Conservation (phyloP, 805 yeast genomes). For the Yarrowia porcina region DNA sequence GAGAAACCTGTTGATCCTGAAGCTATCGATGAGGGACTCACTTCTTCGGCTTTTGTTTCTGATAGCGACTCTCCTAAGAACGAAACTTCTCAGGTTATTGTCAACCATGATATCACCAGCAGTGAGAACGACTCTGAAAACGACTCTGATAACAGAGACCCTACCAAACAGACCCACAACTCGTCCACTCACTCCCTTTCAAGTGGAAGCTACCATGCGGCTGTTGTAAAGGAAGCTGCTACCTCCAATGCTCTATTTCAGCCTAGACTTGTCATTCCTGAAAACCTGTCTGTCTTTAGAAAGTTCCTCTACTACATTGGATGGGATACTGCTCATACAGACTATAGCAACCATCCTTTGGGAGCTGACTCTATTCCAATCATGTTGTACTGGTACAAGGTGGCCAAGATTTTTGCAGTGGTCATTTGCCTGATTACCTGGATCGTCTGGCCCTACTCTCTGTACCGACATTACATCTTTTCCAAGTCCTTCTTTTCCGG, state of each 20-base stretch:
- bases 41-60: neutral
- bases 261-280: conserved; percentile 8
- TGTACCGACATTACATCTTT: conserved; percentile 68
- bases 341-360: conserved; percentile 23
- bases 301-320: conserved; percentile 24
- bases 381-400: conserved; percentile 27
- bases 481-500: conserved; percentile 70
- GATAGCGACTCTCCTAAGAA: neutral
- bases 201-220: neutral
- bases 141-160: neutral
- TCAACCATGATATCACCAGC: conserved; percentile 5
- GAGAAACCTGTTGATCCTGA: neutral
- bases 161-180: neutral
- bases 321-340: conserved; percentile 16
- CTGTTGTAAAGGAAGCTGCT: neutral
- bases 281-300: neutral
- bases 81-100: neutral
- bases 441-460: conserved; percentile 80
- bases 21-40: neutral
- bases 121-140: neutral
- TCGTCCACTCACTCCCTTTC: neutral
- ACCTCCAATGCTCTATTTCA: neutral
- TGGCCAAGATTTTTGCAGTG: conserved; percentile 26
- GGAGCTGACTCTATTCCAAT: conserved; percentile 23
- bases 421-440: conserved; percentile 51